Conservation (phyloP, 768 basidiomycete species). For the Asterophora parasitica region DNA sequence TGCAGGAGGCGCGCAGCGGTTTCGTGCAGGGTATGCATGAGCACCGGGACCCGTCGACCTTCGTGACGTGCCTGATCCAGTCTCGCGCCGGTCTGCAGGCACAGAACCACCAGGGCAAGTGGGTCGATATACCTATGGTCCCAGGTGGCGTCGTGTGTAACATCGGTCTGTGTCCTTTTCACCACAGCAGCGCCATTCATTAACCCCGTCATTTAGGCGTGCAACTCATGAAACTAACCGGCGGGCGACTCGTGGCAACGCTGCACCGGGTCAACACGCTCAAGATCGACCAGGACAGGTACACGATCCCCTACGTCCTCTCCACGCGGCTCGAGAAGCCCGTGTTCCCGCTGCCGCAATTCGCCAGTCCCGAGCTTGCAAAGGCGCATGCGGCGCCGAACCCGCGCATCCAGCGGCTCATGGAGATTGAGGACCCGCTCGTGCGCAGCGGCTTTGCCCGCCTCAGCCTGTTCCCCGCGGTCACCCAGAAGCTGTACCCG, state of each 20-base stretch:
- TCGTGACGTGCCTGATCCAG: constrained; percentile 27
- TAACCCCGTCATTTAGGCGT: constrained; percentile 13
- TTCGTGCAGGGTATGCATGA: constrained; percentile 29
- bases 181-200: neutral
- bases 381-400: constrained; percentile 23
- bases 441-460: constrained; percentile 24
- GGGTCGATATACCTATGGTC: constrained; percentile 26
- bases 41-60: constrained; percentile 27
- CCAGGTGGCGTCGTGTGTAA: constrained; percentile 27
- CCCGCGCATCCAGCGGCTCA: constrained; percentile 19
- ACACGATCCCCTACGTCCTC: constrained; percentile 26
- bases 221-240: constrained; percentile 26
- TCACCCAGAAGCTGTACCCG: constrained; percentile 19
- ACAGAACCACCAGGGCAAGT: constrained; percentile 24
- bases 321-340: constrained; percentile 24
- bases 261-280: constrained; percentile 29
- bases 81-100: constrained; percentile 24
- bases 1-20: constrained; percentile 17
- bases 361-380: constrained; percentile 16
- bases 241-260: constrained; percentile 25
- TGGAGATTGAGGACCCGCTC: constrained; percentile 21
- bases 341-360: constrained; percentile 22
- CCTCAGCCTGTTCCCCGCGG: constrained; percentile 22
- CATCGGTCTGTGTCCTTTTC: constrained; percentile 17
- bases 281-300: constrained; percentile 23